Base-by-base conservation (phyloP, 2,329 filamentous ascomycete genomes). In the Elsinoe australis region DNA sequence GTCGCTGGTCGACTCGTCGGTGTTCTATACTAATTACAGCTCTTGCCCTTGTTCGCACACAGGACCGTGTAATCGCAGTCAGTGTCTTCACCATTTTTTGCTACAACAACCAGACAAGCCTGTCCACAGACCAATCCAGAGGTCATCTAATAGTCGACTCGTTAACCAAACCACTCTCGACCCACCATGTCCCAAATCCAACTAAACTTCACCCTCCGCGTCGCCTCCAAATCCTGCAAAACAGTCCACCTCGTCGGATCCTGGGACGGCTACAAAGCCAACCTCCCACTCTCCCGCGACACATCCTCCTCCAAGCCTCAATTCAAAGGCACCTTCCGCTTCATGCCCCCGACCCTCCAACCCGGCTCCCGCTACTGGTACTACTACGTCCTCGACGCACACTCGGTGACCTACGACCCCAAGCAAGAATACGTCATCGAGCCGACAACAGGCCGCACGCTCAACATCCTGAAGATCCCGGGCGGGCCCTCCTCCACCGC, bases 301-400 rank as follows among this genome's bases (percentile, higher is more conserved):
- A 78, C 83, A 41, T 56, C 44, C 6, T 82, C 83, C 71, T 95
- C 95, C 76, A 80, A 84, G 50, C 88, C 88, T 64, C 85, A 85
- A 59, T 96, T 90, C 88, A 86, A 89, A 68, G 92, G 90, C 64
- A 94, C 87, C 62, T 95, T 98, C 76, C 84, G 87, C 72, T 95
- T 98, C 74, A 85, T 92, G 71, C 84, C 83, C 65, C 72, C 80
- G 54, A 90, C 87, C 52, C 79, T 96, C 61, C 82, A 90, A 74
- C 76, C 87, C 60, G 88, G 90, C 66, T 82, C 87, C 67, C 83
- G 90, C 66, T 96, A 96, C 81, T 98, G 92, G 92, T 98, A 96
- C 82, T 98, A 98, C 81, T 98, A 95, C 78, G 95, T 96, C 81
- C 92, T 96, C 69, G 92, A 98, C 68, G 92, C 92, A 60, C 95